Evolutionary conservation across 2,329 filamentous ascomycete species (phyloP).

Genomic region (Colletotrichum sp.): DNA sequence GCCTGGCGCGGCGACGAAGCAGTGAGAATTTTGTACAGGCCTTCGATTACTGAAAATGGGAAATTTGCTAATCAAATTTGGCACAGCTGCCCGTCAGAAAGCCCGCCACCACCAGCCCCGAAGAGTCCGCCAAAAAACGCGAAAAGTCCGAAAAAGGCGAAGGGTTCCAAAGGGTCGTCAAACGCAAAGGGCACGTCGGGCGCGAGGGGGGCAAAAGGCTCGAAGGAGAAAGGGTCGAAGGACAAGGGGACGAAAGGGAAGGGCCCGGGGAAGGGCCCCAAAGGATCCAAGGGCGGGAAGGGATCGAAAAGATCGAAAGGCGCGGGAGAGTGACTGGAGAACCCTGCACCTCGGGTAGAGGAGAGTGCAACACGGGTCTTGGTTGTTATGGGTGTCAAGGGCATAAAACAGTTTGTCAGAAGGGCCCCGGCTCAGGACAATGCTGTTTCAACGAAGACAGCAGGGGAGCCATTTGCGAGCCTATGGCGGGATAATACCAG

Average conservation of each 20-base stretch:
- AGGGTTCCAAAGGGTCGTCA: neutral
- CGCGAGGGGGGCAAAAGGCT: neutral
- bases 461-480: neutral
- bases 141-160: neutral
- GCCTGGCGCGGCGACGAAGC: neutral
- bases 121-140: neutral
- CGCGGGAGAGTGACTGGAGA: neutral
- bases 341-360: neutral
- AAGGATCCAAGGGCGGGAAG: neutral
- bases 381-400: constrained; percentile 1
- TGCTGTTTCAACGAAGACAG: neutral
- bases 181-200: neutral
- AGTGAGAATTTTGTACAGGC: neutral
- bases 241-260: neutral
- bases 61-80: neutral
- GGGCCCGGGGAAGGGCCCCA: neutral
- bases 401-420: neutral
- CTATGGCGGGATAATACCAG: neutral
- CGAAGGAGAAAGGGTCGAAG: neutral
- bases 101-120: neutral
- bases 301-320: neutral
- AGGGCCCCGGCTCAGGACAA: neutral
- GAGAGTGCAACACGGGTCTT: neutral
- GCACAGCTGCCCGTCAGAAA: neutral
- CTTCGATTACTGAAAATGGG: neutral